A percentile compares a stretch with the other conserved stretches of the same genome.
Conservation (phyloP, 148 eudicot species). For the Arbutus unedo region DNA sequence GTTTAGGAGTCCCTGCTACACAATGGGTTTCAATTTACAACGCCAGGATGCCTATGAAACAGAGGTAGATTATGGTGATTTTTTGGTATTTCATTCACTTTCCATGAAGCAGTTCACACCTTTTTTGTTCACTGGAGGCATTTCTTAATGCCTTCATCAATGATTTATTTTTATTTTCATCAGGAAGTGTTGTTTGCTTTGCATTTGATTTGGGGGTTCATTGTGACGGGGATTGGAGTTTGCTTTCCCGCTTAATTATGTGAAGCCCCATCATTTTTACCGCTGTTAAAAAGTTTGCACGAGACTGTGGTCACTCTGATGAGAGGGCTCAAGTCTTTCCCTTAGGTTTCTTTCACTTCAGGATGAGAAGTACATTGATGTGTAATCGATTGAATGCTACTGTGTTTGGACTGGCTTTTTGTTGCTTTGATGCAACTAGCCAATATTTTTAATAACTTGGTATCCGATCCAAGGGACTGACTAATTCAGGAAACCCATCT, state of each 20-base stretch:
- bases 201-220: neutral
- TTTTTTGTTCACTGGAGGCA: neutral
- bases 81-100: neutral
- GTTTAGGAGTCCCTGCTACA: constrained; percentile 80
- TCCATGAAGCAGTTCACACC: neutral
- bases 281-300: neutral
- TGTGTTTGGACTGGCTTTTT: neutral
- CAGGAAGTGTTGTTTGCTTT: neutral
- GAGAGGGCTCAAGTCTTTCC: neutral
- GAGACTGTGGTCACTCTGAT: neutral
- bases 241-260: neutral
- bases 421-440: neutral
- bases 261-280: neutral
- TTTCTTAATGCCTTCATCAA: neutral
- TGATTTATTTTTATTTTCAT: neutral
- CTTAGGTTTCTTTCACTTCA: neutral
- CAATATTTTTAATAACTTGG: neutral
- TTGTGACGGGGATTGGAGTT: neutral
- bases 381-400: neutral
- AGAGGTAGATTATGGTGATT: constrained; percentile 44
- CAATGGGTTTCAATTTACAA: constrained; percentile 88
- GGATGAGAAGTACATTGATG: neutral
- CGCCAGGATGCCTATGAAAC: constrained; percentile 88
- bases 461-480: too few species aligned
- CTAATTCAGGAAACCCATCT: too few species aligned